phyloP scores from a whole-genome alignment of 2,329 filamentous ascomycete genomes.

The Epichloe gansuensis region DNA sequence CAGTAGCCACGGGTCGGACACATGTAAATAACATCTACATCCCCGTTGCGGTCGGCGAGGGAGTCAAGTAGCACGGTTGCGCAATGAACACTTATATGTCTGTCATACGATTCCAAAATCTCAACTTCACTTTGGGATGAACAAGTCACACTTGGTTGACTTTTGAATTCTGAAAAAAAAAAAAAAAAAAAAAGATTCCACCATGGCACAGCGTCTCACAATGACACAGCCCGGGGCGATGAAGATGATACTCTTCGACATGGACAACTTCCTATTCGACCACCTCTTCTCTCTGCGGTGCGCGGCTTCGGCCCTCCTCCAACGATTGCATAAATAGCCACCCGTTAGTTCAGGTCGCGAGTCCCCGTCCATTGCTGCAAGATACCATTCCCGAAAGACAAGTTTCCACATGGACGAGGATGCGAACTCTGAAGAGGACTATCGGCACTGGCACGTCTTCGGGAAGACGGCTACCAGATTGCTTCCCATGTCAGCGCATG shows the following conservation, averaged over 20 bases:
- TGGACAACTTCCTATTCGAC: background rate
- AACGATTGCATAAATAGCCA: background rate
- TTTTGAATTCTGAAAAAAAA: too few relatives aligned
- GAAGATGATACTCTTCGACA: background rate
- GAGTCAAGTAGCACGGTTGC: too few relatives aligned
- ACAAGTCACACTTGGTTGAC: too few relatives aligned
- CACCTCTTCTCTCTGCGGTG: background rate
- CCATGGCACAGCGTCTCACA: background rate
- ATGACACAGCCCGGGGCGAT: background rate
- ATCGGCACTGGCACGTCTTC: background rate
- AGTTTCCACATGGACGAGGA: background rate
- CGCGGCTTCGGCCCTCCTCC: background rate
- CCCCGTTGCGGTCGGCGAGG: too few relatives aligned
- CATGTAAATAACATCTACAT: too few relatives aligned
- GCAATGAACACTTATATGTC: too few relatives aligned
- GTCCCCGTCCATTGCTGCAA: background rate
- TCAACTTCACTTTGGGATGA: too few relatives aligned
- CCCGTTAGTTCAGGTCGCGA: background rate
- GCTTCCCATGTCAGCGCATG: background rate
- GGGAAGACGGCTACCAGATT: background rate
- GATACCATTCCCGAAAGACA: background rate
- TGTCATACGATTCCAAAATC: too few relatives aligned
- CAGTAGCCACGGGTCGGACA: too few relatives aligned
- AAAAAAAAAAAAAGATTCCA: too few relatives aligned
- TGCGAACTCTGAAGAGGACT: background rate